Evolutionary conservation across 192 early-diverging fungal genomes (phyloP), one percentile per base, ranked within the genome.

Genomic region (Podochytrium sp.): DNA sequence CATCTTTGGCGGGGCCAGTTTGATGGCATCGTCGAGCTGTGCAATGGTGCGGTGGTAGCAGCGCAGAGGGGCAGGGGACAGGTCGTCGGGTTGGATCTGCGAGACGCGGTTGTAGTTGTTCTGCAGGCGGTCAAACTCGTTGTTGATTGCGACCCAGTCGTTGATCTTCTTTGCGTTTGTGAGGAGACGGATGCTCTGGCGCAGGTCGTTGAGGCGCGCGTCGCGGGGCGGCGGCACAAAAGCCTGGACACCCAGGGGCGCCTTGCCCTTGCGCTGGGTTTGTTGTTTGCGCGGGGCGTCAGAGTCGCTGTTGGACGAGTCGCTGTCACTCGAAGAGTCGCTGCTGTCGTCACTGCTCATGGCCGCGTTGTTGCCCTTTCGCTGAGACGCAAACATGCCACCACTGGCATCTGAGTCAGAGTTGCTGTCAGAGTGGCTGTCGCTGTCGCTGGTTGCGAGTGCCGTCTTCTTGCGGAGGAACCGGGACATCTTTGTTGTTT

Each of bases 41-140:
- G 81, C 87, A 43, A 97, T 73, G 29, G 85, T 67, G 60, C 92
- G 91, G 76, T 92, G 84, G 76, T 89, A 95, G 81, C 94, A 92
- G 37, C 86, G 90, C 61, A 69, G 55, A 25, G 66, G 66, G 65
- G 86, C 90, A 16, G 85, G 61, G 23, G 50, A 55, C 33, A 42
- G 53, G 59, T 64, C 81, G 61, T 84, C 84, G n/a, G 75, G 65
- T 50, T 86, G 56, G 60, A 92, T 85, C 38, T 80, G 66, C 39
- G 78, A 71, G 29, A 83, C 83, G 86, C 96, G 96, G 27, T 77
- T 73, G 42, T 91, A 84, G 25, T 74, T 83, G 61, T 84, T 89
- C 76, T 86, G 89, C 32, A 96, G 85, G 78, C 93, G 94, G 65
- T 96, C 94, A 79, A 95, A 97, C 85, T 95, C 92, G 74, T 84